Base-by-base conservation (phyloP, 371 early-diverging fungal species). In the Mucor sp. region DNA sequence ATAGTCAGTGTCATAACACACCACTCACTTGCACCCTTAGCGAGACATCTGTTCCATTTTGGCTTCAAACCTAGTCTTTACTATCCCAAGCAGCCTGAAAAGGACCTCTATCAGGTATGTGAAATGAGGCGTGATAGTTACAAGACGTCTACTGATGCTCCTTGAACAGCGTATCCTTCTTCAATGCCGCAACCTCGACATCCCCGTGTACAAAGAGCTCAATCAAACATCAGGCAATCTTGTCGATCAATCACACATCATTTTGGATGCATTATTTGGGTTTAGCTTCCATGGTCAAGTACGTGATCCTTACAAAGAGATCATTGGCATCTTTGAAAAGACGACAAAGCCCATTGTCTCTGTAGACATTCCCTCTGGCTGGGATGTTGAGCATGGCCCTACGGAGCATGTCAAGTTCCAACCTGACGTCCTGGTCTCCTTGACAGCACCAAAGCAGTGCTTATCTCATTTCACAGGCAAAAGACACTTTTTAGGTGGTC, bases 331-430 rank as follows among this genome's bases (percentile, higher is more conserved):
- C 1, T 81, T 90, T 27, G 79, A 81, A 60, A 64, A 65, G 7
- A 85, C 87, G 0, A 72, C 68, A 15, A 77, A 82, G 14, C 92
- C 91, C 0, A 85, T 93, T 58, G 89, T 88, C 0, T 85, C 93
- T 19, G 93, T 97, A 35, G 98, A 98, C 72, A 91, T 98, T 68
- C 98, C 98, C 5, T 94, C 94, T 15, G 96, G 95, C 0, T 98
- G 97, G 97, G 88, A 95, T 70, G 95, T 98, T 1, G 95, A 94
- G 58, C 60, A 84, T 53, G 96, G 96, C 66, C 88, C 71, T 4
- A 72, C 74, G 0, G 61, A 74, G 17, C 58, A 69, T 27, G 74
- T 66, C 4, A 85, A 87, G 0, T 86, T 92, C 56, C 80, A 86
- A 25, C 96, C 96, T 1, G 85, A 85, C 23, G 89, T 93, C 73